These are phyloP conservation scores for Amylostereum areolatum DNA, from an alignment of 1,284 basidiomycete species.

Conservation along the genomic window DNA sequence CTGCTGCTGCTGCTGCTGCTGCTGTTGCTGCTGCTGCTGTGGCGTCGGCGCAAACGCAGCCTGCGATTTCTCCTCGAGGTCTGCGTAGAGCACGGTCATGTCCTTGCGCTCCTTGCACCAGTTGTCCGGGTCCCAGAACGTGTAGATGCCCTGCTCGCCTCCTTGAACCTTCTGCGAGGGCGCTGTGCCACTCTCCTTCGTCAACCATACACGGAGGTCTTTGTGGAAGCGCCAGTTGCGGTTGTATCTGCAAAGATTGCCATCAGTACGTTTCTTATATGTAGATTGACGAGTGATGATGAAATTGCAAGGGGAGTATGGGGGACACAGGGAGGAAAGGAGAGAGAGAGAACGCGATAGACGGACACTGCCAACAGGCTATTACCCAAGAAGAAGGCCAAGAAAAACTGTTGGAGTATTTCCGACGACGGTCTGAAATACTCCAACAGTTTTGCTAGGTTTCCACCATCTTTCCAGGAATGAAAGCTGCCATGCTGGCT, in stretches of 20 bases:
- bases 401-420: too few species aligned
- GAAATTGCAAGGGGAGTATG: too few species aligned
- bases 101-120: slow-evolving; percentile 87
- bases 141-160: slow-evolving; percentile 86
- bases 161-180: slow-evolving; percentile 85
- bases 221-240: slow-evolving; percentile 99
- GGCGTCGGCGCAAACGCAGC: slow-evolving; percentile 55
- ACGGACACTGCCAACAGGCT: too few species aligned
- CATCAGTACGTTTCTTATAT: background rate
- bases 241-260: slow-evolving; percentile 60
- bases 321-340: too few species aligned
- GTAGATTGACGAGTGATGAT: too few species aligned
- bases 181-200: slow-evolving; percentile 82
- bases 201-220: slow-evolving; percentile 91
- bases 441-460: too few species aligned
- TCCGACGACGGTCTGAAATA: too few species aligned
- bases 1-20: slow-evolving; percentile 27
- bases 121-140: slow-evolving; percentile 87
- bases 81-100: slow-evolving; percentile 81
- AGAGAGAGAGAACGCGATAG: too few species aligned
- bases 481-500: too few species aligned
- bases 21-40: slow-evolving; percentile 31
- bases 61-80: slow-evolving; percentile 80
- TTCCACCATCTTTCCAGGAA: too few species aligned
- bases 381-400: too few species aligned